These are phyloP conservation scores for Phytophthora ramorum DNA, from an alignment of 352 stramenopile genomes.

Conservation along the genomic window DNA sequence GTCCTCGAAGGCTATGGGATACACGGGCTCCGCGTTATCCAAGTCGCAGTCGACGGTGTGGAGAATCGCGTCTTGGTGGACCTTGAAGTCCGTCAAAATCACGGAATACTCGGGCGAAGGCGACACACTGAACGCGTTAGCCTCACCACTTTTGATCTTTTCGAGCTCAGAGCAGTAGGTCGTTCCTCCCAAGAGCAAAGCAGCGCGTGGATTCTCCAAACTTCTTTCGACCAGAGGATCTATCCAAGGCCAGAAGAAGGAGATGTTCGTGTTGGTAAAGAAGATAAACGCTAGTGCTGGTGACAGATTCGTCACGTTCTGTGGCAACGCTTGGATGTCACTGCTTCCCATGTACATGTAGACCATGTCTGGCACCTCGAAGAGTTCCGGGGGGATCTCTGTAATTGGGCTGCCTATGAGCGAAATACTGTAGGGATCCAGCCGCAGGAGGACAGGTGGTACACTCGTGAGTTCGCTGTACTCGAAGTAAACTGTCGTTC, in stretches of 20 bases:
- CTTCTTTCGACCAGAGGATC: slow-evolving; percentile 17
- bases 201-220: neutral
- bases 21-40: neutral
- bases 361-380: slow-evolving; percentile 20
- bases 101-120: slow-evolving; percentile 1
- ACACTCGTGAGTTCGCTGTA: slow-evolving; percentile 33
- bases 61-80: neutral
- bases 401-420: slow-evolving; percentile 38
- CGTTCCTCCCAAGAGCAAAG: slow-evolving; percentile 3
- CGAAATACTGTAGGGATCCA: slow-evolving; percentile 34
- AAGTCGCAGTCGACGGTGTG: slow-evolving; percentile 6
- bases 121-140: slow-evolving; percentile 1
- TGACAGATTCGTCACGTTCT: slow-evolving; percentile 31
- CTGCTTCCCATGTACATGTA: slow-evolving; percentile 28
- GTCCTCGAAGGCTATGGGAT: slow-evolving; percentile 12
- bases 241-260: slow-evolving; percentile 32
- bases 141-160: slow-evolving; percentile 7
- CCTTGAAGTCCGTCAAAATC: slow-evolving; percentile 7
- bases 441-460: slow-evolving; percentile 19
- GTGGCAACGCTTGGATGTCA: slow-evolving; percentile 21
- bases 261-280: slow-evolving; percentile 22
- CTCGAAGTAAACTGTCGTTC: slow-evolving; percentile 33
- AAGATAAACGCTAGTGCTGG: slow-evolving; percentile 2
- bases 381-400: slow-evolving; percentile 24
- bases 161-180: slow-evolving; percentile 11